Conservation (phyloP, 163 green algal genomes). For the Prototheca wickerhamii region DNA sequence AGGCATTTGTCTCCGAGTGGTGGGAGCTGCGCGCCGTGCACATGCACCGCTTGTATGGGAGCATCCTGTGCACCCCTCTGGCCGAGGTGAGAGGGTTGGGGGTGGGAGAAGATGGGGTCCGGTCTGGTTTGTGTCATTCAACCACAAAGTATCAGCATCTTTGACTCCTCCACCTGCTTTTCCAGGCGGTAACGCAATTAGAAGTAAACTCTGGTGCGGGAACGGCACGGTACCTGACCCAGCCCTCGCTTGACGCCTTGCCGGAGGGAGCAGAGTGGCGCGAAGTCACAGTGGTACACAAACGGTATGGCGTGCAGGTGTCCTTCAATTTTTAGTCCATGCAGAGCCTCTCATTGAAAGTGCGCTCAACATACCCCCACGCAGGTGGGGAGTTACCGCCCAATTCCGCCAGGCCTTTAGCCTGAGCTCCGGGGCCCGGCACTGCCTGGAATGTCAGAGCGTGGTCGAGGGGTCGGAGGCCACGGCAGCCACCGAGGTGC, state of each 20-base stretch:
- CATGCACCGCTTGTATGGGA: constrained; percentile 34
- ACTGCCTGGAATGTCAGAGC: too few relatives aligned
- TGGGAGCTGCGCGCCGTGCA: constrained; percentile 53
- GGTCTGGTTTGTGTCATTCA: background rate
- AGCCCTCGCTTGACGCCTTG: background rate
- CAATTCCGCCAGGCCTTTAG: too few relatives aligned
- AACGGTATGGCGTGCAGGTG: background rate
- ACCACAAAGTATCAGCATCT: background rate
- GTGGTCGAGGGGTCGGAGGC: too few relatives aligned
- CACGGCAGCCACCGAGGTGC: background rate
- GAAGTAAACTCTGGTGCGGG: too few relatives aligned
- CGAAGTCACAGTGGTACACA: background rate
- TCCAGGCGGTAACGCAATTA: background rate
- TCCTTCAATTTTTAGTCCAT: background rate
- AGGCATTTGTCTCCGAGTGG: constrained; percentile 67
- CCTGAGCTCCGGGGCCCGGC: too few relatives aligned
- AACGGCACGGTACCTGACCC: background rate
- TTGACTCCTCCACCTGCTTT: background rate
- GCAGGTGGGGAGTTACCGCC: too few relatives aligned
- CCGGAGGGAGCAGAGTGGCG: constrained; percentile 11
- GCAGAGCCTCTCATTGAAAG: too few relatives aligned
- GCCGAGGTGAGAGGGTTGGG: constrained; percentile 23
- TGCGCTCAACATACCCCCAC: too few relatives aligned
- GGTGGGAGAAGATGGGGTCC: constrained; percentile 20
- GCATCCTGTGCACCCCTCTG: constrained; percentile 32